A percentile compares a stretch with the other conserved stretches of the same genome.
phyloP scores from a whole-genome alignment of 192 early-diverging fungal species.

The Chytriomyces sp. region DNA sequence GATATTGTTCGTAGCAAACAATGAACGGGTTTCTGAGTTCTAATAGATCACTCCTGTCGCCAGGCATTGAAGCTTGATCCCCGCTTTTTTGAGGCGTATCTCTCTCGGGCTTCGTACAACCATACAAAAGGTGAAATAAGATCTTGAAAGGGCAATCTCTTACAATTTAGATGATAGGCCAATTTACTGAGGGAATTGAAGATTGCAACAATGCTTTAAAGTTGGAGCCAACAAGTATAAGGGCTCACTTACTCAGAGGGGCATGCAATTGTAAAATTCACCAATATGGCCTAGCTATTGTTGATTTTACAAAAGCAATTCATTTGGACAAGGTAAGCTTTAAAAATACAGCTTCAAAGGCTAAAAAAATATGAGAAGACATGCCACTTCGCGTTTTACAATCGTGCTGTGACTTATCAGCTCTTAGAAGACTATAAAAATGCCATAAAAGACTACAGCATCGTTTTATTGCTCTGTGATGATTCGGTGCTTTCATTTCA shows the following conservation, averaged over 20 bases:
- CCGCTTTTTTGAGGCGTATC: conserved; percentile 57
- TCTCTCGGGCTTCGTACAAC: conserved; percentile 52
- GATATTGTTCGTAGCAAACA: conserved; percentile 8
- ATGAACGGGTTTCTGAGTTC: background rate
- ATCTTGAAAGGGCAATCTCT: background rate
- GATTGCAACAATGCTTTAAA: conserved; percentile 55
- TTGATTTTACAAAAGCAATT: conserved; percentile 52
- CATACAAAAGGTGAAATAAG: conserved; percentile 38
- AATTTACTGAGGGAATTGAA: conserved; percentile 42
- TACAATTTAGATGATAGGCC: background rate
- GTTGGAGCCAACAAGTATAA: conserved; percentile 59
- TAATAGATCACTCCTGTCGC: background rate
- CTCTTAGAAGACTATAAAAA: conserved; percentile 45
- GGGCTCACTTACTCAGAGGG: conserved; percentile 50
- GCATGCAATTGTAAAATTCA: conserved; percentile 51
- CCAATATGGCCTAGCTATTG: conserved; percentile 42
- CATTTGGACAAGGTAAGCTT: conserved; percentile 46
- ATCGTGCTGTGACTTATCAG: conserved; percentile 57
- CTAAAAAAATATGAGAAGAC: conserved; percentile 13
- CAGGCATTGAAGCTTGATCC: conserved; percentile 46
- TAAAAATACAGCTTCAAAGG: background rate
- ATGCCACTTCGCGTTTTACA: conserved; percentile 56
- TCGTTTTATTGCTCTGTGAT: conserved; percentile 48
- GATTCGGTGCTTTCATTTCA: conserved; percentile 43
- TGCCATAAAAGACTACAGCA: conserved; percentile 61